Evolutionary conservation across 2,329 filamentous ascomycete species (phyloP), one percentile per base, ranked within the genome.

Genomic region (Calycina herbarum): DNA sequence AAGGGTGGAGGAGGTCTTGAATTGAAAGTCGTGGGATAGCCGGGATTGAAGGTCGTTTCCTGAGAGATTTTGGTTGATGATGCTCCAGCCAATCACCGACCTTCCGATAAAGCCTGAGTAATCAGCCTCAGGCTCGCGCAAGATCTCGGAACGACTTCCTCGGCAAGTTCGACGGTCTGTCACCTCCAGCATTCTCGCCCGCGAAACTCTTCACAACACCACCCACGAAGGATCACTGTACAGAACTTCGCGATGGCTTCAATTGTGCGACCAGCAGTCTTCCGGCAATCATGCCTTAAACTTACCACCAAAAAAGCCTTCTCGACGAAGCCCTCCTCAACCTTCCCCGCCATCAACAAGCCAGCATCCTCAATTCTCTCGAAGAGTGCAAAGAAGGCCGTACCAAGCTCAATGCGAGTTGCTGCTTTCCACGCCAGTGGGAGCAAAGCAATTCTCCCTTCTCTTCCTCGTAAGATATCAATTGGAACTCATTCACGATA

Each of bases 361-460:
- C 69, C 73, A 61, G 65, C 69, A 60, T 51, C 72, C 48, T 71
- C 71, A 48, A 67, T 72, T 66, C 59, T 73, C 20, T 70, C 73
- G n/a, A 70, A 67, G 63, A 67, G 68, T 59, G 76, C 77, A 61
- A 79, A 77, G 73, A 73, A 78, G 69, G 72, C 73, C 63, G 70
- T 79, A 70, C 76, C 79, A 74, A 73, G 72, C 62, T 75, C 79
- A 59, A 75, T 78, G 63, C 78, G 88, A 78, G 83, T 89, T 74
- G 89, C 93, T 71, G 89, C 91, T 73, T 97, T 99, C 86, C 94
- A 97, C 80, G 92, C 90, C 75, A 92, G 92, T 54, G 85, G 87
- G 79, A 86, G 86, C 80, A 86, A 87, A 79, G 84, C 85, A 76
- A 89, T 94, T 76, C 85, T 99, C 65, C 93, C 94, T 67, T 89